phyloP scores from a whole-genome alignment of 805 yeast species.

The Candida xyloterini region DNA sequence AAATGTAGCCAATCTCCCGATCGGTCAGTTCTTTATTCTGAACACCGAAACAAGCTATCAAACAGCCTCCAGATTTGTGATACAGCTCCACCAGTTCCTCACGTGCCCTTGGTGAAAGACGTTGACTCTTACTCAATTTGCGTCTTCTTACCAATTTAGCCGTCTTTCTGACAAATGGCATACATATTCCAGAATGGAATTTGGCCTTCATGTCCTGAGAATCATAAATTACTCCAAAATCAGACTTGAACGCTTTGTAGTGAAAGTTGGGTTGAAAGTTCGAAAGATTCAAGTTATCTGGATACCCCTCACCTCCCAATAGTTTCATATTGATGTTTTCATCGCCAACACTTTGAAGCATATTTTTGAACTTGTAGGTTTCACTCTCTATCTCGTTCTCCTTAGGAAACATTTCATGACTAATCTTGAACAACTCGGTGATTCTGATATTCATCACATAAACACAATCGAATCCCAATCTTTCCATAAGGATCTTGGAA shows the following conservation, averaged over 20 bases:
- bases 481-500: constrained; percentile 36
- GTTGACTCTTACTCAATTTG: constrained; percentile 12
- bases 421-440: constrained; percentile 44
- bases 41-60: constrained; percentile 45
- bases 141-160: constrained; percentile 43
- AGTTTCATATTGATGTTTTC: constrained; percentile 43
- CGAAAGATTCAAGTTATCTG: constrained; percentile 15
- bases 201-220: constrained; percentile 30
- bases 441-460: constrained; percentile 51
- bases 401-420: constrained; percentile 42
- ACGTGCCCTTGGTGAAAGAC: constrained; percentile 2
- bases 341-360: constrained; percentile 36
- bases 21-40: constrained; percentile 31
- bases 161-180: constrained; percentile 48
- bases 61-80: constrained; percentile 50
- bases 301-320: constrained; percentile 42
- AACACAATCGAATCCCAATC: constrained; percentile 40
- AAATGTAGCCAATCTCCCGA: constrained; percentile 42
- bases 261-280: constrained; percentile 35
- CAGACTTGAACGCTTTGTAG: constrained; percentile 45
- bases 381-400: constrained; percentile 45
- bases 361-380: constrained; percentile 37
- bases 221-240: constrained; percentile 47
- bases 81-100: constrained; percentile 39
- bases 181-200: constrained; percentile 47